These are phyloP conservation scores for Hypoxylon subgilvum DNA, from an alignment of 495 filamentous ascomycete species.

Conservation along the genomic window DNA sequence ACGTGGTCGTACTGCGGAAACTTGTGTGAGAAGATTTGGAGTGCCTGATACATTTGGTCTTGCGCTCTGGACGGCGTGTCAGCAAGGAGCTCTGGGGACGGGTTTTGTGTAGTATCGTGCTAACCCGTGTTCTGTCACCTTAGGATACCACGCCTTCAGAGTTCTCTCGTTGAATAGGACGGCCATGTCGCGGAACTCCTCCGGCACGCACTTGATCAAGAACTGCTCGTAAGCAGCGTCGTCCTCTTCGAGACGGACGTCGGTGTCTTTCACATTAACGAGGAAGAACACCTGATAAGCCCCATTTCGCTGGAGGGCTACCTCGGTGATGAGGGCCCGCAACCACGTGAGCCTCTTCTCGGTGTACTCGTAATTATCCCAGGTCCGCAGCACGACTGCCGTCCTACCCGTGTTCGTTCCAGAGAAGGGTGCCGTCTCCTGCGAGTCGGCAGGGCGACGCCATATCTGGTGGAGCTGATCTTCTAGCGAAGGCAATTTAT, in stretches of 20 bases:
- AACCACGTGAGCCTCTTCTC: conserved; percentile 47
- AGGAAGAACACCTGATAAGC: conserved; percentile 62
- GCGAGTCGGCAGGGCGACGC: neutral
- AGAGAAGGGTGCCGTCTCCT: neutral
- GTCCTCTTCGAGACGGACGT: conserved; percentile 54
- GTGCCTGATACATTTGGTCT: conserved; percentile 28
- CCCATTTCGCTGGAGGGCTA: conserved; percentile 53
- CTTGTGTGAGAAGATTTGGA: conserved; percentile 59
- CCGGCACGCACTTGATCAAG: conserved; percentile 53
- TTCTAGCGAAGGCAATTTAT: neutral
- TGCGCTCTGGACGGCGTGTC: neutral
- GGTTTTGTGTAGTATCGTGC: neutral
- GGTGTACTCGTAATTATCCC: conserved; percentile 44
- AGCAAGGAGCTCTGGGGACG: neutral
- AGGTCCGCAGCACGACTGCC: conserved; percentile 44
- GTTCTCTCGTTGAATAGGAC: conserved; percentile 55
- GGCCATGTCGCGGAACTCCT: conserved; percentile 57
- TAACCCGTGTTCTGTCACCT: conserved; percentile 43
- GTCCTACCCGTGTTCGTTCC: neutral
- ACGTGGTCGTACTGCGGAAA: conserved; percentile 61
- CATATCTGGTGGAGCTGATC: neutral
- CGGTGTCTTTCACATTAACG: conserved; percentile 59
- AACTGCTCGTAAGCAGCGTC: conserved; percentile 51
- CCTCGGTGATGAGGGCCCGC: conserved; percentile 59
- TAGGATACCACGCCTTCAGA: conserved; percentile 44